These are phyloP conservation scores for Colletotrichum higginsianum DNA, from an alignment of 2,329 filamentous ascomycete species.

Conservation along the genomic window DNA sequence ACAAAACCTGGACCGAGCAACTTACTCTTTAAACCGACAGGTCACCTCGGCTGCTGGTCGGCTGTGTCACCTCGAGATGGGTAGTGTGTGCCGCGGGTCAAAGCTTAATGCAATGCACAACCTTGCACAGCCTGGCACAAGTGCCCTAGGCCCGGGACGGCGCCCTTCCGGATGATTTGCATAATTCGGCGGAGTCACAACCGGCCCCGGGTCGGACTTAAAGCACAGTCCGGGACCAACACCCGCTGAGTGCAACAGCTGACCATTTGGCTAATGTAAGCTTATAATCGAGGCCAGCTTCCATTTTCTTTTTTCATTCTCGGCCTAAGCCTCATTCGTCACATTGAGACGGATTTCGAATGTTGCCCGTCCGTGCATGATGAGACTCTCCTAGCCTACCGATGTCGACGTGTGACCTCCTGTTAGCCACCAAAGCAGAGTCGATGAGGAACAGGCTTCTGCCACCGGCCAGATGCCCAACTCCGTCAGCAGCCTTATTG, in stretches of 20 bases:
- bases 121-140: background rate
- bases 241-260: too few species aligned
- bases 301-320: too few species aligned
- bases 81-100: background rate
- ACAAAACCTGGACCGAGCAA: background rate
- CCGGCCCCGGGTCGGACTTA: background rate
- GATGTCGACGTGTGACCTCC: slow-evolving; percentile 33
- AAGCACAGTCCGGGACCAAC: background rate
- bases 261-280: background rate
- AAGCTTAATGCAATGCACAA: background rate
- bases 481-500: slow-evolving; percentile 49
- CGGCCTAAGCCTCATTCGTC: too few species aligned
- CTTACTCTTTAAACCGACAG: background rate
- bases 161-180: background rate
- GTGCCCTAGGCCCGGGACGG: background rate
- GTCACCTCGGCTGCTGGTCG: background rate
- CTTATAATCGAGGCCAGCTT: too few species aligned
- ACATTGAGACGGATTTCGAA: too few species aligned
- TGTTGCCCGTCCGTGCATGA: too few species aligned
- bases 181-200: background rate
- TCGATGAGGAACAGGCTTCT: slow-evolving; percentile 33
- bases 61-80: background rate
- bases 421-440: slow-evolving; percentile 37
- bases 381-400: too few species aligned
- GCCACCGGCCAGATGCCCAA: slow-evolving; percentile 46